Evolutionary conservation across 371 early-diverging fungal genomes (phyloP).

Genomic region (Mortierella sp.): DNA sequence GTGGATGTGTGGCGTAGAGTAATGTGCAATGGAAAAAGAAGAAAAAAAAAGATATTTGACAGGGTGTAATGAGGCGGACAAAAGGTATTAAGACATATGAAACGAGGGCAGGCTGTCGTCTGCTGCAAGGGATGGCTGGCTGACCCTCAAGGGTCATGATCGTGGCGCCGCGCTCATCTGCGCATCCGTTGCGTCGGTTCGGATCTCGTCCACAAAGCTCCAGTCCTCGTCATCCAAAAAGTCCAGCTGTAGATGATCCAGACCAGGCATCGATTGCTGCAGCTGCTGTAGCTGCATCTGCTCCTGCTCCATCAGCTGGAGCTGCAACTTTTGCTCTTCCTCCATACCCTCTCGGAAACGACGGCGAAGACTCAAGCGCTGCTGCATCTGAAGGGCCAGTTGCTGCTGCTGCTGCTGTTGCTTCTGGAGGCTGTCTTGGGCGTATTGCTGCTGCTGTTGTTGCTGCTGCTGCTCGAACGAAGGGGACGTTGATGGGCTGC

Average conservation of each 20-base stretch:
- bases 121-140: background rate
- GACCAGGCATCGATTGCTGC: slow-evolving; percentile 34
- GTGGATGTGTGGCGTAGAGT: background rate
- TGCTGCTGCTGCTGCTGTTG: slow-evolving; percentile 33
- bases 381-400: slow-evolving; percentile 45
- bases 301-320: slow-evolving; percentile 51
- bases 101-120: slow-evolving; percentile 7
- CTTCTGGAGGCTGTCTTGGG: slow-evolving; percentile 8
- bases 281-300: slow-evolving; percentile 50
- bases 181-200: slow-evolving; percentile 23
- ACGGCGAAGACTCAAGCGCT: slow-evolving; percentile 25
- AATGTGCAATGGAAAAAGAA: background rate
- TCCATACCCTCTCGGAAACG: slow-evolving; percentile 43
- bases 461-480: slow-evolving; percentile 34
- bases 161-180: slow-evolving; percentile 17
- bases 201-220: slow-evolving; percentile 54
- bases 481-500: slow-evolving; percentile 3
- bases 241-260: slow-evolving; percentile 44
- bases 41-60: background rate
- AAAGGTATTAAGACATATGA: background rate
- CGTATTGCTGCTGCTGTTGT: slow-evolving; percentile 21
- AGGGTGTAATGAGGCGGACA: background rate
- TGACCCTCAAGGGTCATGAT: slow-evolving; percentile 43
- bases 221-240: slow-evolving; percentile 54
- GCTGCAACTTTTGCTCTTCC: slow-evolving; percentile 45